phyloP scores from a whole-genome alignment of 257 asterid genomes.

The Vinca minor region DNA sequence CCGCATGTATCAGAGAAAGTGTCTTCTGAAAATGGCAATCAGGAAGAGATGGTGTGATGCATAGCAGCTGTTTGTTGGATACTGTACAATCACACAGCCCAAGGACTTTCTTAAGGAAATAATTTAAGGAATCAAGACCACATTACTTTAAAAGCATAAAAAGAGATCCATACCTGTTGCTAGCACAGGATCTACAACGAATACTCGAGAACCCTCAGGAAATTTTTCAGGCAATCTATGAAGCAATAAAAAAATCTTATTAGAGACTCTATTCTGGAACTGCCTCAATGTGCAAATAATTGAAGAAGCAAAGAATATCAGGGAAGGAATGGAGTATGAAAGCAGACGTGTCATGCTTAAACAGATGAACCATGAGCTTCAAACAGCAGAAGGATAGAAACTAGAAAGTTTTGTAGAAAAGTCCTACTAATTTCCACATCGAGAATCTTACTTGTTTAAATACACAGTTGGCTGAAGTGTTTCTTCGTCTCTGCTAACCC shows the following conservation, averaged over 20 bases:
- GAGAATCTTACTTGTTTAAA: slow-evolving; percentile 67
- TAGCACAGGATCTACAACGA: slow-evolving; percentile 92
- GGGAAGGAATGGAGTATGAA: too few relatives aligned
- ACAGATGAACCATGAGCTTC: background rate
- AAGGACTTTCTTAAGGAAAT: background rate
- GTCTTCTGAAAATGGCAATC: too few relatives aligned
- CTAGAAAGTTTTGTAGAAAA: too few relatives aligned
- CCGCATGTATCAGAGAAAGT: too few relatives aligned
- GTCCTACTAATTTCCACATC: background rate
- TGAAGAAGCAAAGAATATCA: background rate
- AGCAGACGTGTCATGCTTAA: background rate
- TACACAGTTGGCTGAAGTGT: slow-evolving; percentile 84
- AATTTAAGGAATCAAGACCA: background rate
- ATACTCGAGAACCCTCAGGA: slow-evolving; percentile 75
- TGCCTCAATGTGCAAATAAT: background rate
- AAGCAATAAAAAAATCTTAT: slow-evolving; percentile 7
- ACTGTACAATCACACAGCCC: background rate
- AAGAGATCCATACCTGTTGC: slow-evolving; percentile 64
- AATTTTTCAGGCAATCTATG: slow-evolving; percentile 80
- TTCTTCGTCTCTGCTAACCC: slow-evolving; percentile 79
- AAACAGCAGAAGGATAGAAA: too few relatives aligned
- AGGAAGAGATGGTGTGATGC: too few relatives aligned
- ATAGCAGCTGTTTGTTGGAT: background rate
- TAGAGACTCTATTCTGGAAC: background rate
- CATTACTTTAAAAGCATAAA: background rate